Percentiles rank a stretch among this genome's conserved stretches.
These are phyloP conservation scores for Oidiodendron maius DNA, from an alignment of 495 filamentous ascomycete species.

Conservation along the genomic window DNA sequence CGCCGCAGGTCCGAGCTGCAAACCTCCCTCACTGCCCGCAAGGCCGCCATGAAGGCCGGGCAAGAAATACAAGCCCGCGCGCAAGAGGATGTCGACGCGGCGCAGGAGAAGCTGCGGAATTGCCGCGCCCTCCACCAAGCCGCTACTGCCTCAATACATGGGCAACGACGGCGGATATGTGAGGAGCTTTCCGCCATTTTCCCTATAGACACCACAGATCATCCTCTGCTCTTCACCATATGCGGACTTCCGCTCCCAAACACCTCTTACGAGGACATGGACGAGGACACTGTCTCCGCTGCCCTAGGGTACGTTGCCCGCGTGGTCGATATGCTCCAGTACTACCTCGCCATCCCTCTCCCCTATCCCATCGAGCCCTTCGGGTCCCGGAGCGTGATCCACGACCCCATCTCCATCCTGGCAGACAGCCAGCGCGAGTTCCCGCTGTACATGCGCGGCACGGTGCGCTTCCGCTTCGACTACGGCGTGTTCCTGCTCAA, in stretches of 20 bases:
- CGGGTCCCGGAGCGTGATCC: slow-evolving; percentile 68
- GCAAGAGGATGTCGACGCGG: slow-evolving; percentile 46
- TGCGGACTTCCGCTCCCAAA: slow-evolving; percentile 72
- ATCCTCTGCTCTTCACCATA: slow-evolving; percentile 69
- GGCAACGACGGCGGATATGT: slow-evolving; percentile 80
- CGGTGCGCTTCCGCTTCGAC: slow-evolving; percentile 80
- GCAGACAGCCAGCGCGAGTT: slow-evolving; percentile 60
- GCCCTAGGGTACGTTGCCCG: slow-evolving; percentile 80
- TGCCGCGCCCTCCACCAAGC: slow-evolving; percentile 46
- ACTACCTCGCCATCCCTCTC: slow-evolving; percentile 72
- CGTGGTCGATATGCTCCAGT: slow-evolving; percentile 67
- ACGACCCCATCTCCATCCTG: slow-evolving; percentile 71
- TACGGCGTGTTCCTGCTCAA: slow-evolving; percentile 94
- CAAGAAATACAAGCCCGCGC: slow-evolving; percentile 51
- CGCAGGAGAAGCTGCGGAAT: slow-evolving; percentile 51
- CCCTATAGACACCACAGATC: slow-evolving; percentile 62
- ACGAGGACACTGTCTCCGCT: slow-evolving; percentile 67
- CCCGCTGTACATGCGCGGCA: slow-evolving; percentile 73
- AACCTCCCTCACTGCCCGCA: slow-evolving; percentile 58
- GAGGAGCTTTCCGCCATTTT: slow-evolving; percentile 75
- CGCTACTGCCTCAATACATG: slow-evolving; percentile 58
- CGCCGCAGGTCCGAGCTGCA: slow-evolving; percentile 57
- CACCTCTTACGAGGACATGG: slow-evolving; percentile 54
- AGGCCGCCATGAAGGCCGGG: slow-evolving; percentile 59
- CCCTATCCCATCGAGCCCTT: slow-evolving; percentile 74